phyloP scores from a whole-genome alignment of 2,329 filamentous ascomycete species.

The Dothideomycetidae sp. region DNA sequence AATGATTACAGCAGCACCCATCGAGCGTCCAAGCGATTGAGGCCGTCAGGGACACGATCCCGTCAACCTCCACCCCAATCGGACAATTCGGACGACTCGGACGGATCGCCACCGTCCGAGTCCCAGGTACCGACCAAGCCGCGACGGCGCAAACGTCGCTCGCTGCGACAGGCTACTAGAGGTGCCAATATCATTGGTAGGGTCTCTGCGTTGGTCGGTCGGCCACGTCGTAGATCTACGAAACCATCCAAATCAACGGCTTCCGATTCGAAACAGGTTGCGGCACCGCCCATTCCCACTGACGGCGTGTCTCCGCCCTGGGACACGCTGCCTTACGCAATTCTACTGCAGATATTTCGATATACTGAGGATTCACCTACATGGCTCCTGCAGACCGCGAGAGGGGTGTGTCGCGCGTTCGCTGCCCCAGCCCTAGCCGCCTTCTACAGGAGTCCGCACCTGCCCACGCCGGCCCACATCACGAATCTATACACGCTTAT shows the following conservation, averaged over 20 bases:
- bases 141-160: neutral
- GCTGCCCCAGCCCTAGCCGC: constrained; percentile 24
- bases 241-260: constrained; percentile 6
- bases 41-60: constrained; percentile 2
- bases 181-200: constrained; percentile 4
- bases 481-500: constrained; percentile 21
- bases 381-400: constrained; percentile 22
- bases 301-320: constrained; percentile 23
- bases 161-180: constrained; percentile 1
- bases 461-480: constrained; percentile 18
- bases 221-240: constrained; percentile 5
- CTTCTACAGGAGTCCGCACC: constrained; percentile 21
- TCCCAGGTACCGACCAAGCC: neutral
- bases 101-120: constrained; percentile 1
- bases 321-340: constrained; percentile 21
- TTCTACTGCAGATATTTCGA: constrained; percentile 22
- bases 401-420: constrained; percentile 21
- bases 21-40: neutral
- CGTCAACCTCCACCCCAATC: neutral
- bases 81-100: constrained; percentile 1
- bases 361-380: constrained; percentile 13
- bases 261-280: constrained; percentile 10
- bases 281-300: constrained; percentile 17
- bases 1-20: constrained; percentile 7
- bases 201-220: constrained; percentile 6